Percentiles rank a stretch among this genome's conserved stretches.
Evolutionary conservation across 345 rosid genomes (phyloP).

Genomic region (Tarenaya hassleriana): DNA sequence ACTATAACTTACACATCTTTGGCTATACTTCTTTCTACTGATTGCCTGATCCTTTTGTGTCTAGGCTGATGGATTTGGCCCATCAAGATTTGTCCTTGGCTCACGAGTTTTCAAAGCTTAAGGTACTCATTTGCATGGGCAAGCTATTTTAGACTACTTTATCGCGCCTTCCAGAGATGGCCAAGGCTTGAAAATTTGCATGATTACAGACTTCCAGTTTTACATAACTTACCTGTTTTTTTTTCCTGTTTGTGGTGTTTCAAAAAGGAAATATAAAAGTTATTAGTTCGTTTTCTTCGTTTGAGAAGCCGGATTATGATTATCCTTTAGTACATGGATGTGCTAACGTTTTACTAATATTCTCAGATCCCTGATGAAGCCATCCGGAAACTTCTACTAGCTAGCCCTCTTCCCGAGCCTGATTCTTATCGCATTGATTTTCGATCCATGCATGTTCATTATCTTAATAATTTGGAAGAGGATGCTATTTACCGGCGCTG

Average conservation of each 20-base stretch:
- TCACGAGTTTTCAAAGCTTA: conserved; percentile 74
- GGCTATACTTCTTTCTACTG: conserved; percentile 12
- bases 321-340: conserved; percentile 12
- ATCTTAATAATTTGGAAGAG: conserved; percentile 94
- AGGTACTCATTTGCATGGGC: conserved; percentile 43
- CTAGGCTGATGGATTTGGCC: conserved; percentile 81
- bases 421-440: conserved; percentile 74
- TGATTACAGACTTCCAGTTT: too few relatives aligned
- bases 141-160: conserved; percentile 6
- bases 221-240: too few relatives aligned
- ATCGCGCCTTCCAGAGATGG: neutral
- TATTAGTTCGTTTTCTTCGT: conserved; percentile 6
- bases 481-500: conserved; percentile 93
- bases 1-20: conserved; percentile 3
- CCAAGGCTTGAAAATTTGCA: neutral
- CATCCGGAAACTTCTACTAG: conserved; percentile 57
- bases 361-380: conserved; percentile 64
- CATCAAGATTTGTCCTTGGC: conserved; percentile 89
- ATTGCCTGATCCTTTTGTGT: conserved; percentile 19
- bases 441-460: conserved; percentile 81
- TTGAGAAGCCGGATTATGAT: conserved; percentile 16
- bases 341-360: conserved; percentile 18
- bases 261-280: conserved; percentile 12
- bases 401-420: conserved; percentile 65
- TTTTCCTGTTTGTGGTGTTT: too few relatives aligned